Conservation (phyloP, 2,329 filamentous ascomycete species). For the Ophiostoma ips region DNA sequence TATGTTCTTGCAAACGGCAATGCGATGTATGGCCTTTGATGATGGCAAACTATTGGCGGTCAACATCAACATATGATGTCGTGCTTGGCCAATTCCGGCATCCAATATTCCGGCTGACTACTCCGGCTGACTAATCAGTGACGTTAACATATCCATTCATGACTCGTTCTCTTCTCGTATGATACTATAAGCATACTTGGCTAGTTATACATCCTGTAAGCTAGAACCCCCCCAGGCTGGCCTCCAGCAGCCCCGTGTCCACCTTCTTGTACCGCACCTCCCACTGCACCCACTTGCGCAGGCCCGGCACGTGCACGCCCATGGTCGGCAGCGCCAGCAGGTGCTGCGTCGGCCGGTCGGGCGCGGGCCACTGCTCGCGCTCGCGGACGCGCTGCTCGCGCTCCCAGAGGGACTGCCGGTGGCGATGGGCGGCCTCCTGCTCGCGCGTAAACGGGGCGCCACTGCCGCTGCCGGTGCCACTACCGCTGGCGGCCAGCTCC, state of each 20-base stretch:
- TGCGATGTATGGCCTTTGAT: no score
- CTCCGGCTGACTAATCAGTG: no score
- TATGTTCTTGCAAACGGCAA: no score
- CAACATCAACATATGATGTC: no score
- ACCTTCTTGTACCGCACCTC: constrained; percentile 37
- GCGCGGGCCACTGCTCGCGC: not conserved
- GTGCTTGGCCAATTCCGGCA: not conserved
- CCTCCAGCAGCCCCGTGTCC: constrained; percentile 25
- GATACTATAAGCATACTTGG: no score
- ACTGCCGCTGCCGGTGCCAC: no score
- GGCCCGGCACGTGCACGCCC: constrained; percentile 30
- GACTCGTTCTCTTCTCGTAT: no score
- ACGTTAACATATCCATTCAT: no score
- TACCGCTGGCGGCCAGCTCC: not conserved
- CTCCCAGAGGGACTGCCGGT: constrained; percentile 8
- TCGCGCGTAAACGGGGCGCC: not conserved
- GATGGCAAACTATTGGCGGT: no score
- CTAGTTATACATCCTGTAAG: no score
- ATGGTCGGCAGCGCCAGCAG: constrained; percentile 41
- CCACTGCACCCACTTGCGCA: constrained; percentile 35
- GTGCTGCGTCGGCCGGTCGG: constrained; percentile 18
- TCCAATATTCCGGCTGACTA: no score
- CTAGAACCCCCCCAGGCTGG: not conserved
- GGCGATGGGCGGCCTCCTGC: not conserved
- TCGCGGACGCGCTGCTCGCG: not conserved